phyloP scores from a whole-genome alignment of 805 yeast species.

The Tetrapisispora iriomotensis region DNA sequence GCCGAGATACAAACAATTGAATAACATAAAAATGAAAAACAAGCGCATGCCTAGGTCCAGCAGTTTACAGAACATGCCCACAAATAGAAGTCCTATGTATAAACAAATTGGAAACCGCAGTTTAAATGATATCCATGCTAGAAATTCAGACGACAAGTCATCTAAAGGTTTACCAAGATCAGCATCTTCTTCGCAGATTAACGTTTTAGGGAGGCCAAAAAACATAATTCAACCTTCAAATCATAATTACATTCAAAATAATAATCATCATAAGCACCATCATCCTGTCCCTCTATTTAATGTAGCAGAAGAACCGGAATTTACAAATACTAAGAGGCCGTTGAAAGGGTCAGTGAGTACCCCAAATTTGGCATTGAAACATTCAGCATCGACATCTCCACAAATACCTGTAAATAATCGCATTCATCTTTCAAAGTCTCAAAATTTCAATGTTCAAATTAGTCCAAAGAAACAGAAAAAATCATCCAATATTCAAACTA shows the following conservation, averaged over 20 bases:
- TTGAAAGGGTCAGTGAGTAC: neutral
- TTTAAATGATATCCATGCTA: too few species aligned
- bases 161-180: too few species aligned
- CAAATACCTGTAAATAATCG: too few species aligned
- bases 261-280: neutral
- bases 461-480: too few species aligned
- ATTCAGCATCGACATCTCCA: neutral
- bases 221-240: too few species aligned
- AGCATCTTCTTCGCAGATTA: too few species aligned
- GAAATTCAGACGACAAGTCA: too few species aligned
- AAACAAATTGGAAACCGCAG: too few species aligned
- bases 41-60: neutral
- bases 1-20: constrained; percentile 12
- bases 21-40: neutral
- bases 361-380: neutral
- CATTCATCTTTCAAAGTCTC: too few species aligned
- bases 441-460: too few species aligned
- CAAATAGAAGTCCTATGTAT: neutral
- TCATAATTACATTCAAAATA: neutral
- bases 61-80: neutral
- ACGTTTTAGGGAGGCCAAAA: too few species aligned
- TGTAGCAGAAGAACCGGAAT: neutral
- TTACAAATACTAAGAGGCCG: neutral
- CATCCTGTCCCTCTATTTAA: neutral
- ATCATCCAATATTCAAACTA: too few species aligned